Conservation (phyloP, 768 basidiomycete species). For the Tubosaeta sp. region DNA sequence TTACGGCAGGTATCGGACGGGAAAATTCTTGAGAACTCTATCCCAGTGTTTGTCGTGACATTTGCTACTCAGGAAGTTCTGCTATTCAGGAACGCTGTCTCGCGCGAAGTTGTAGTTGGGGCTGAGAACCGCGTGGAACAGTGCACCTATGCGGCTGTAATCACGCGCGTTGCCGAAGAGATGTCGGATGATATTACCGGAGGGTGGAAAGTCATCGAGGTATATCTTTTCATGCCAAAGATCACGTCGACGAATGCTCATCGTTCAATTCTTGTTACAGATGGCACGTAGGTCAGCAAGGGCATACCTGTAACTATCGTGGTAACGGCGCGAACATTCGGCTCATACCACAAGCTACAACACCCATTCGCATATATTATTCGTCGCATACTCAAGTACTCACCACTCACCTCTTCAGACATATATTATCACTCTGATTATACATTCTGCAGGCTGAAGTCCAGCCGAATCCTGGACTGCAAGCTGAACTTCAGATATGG, state of each 20-base stretch:
- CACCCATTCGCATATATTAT: conserved; percentile 13
- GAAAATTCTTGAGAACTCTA: conserved; percentile 84
- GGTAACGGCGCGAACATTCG: neutral
- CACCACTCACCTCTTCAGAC: conserved; percentile 29
- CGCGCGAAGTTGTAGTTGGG: conserved; percentile 82
- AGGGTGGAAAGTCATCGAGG: conserved; percentile 98
- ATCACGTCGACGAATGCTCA: neutral
- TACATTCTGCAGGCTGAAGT: conserved; percentile 5
- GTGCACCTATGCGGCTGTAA: conserved; percentile 86
- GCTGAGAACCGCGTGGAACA: conserved; percentile 90
- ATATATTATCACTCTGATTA: conserved; percentile 30
- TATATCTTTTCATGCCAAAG: conserved; percentile 33
- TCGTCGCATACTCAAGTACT: conserved; percentile 18
- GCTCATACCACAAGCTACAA: conserved; percentile 1
- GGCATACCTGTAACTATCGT: conserved; percentile 38
- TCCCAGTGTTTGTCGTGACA: conserved; percentile 88
- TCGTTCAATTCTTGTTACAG: conserved; percentile 22
- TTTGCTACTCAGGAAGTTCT: conserved; percentile 94
- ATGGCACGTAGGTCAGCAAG: conserved; percentile 51
- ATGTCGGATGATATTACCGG: conserved; percentile 90
- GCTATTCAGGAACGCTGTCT: conserved; percentile 85
- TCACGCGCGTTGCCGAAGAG: conserved; percentile 86
- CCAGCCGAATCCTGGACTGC: neutral
- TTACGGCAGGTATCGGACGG: conserved; percentile 60
- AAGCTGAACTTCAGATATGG: no score